These are phyloP conservation scores for Sporothrix inflata DNA, from an alignment of 2,329 filamentous ascomycete species.

Conservation along the genomic window DNA sequence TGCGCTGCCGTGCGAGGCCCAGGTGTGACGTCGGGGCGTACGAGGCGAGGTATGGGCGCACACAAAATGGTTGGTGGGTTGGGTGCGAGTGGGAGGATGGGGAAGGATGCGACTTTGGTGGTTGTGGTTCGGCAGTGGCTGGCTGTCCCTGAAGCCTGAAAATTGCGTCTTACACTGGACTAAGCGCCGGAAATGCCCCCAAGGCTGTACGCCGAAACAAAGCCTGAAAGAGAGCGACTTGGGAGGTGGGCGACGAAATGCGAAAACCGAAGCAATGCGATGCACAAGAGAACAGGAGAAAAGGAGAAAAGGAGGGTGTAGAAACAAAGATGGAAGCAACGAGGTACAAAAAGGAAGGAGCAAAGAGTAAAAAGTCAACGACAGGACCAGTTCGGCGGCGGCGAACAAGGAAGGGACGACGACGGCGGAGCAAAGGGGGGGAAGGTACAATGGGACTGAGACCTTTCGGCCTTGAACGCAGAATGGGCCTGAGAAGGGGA, in stretches of 20 bases:
- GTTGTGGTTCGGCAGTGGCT: background rate
- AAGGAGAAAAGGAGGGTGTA: background rate
- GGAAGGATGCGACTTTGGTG: conserved; percentile 9
- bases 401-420: conserved; percentile 5
- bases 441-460: background rate
- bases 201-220: background rate
- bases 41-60: background rate
- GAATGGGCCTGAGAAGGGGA: background rate
- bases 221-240: background rate
- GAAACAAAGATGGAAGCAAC: background rate
- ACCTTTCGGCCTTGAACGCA: no score
- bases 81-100: no score
- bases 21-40: conserved; percentile 11
- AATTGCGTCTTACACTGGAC: background rate
- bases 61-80: background rate
- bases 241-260: background rate
- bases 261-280: background rate
- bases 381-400: conserved; percentile 7
- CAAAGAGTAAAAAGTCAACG: background rate
- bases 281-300: background rate
- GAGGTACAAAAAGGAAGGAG: background rate
- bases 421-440: background rate
- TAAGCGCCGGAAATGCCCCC: background rate
- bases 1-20: conserved; percentile 7
- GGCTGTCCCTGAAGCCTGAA: background rate